Conservation (phyloP, 2,329 filamentous ascomycete genomes). For the Gyromitra esculenta region DNA sequence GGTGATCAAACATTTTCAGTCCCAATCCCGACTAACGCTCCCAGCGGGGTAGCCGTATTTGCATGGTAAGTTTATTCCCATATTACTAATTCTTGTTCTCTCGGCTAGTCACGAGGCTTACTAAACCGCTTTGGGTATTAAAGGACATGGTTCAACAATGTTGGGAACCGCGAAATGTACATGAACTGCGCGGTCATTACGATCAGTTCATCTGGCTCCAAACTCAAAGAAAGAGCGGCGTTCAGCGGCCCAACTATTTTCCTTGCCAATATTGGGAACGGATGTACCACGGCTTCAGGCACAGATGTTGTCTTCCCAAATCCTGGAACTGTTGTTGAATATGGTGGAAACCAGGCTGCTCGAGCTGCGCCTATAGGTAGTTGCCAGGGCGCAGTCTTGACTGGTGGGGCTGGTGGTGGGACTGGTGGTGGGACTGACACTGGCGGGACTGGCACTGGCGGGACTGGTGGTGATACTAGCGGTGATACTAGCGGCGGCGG, state of each 20-base stretch:
- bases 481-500: not conserved
- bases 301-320: conserved; percentile 73
- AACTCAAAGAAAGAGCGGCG: conserved; percentile 26
- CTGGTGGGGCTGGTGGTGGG: conserved; percentile 5
- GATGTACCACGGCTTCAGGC: conserved; percentile 67
- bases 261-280: conserved; percentile 70
- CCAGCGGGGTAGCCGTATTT: conserved; percentile 78
- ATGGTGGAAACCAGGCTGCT: conserved; percentile 26
- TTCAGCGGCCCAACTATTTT: conserved; percentile 72
- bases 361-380: conserved; percentile 33
- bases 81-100: not conserved
- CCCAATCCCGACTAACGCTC: conserved; percentile 74
- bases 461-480: not conserved
- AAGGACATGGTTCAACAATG: conserved; percentile 78
- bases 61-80: conserved; percentile 69
- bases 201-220: conserved; percentile 62
- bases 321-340: conserved; percentile 64
- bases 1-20: conserved; percentile 66
- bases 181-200: conserved; percentile 82
- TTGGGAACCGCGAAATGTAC: conserved; percentile 87
- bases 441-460: not conserved
- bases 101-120: conserved; percentile 6
- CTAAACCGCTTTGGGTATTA: conserved; percentile 22
- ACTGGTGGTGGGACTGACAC: conserved; percentile 15
- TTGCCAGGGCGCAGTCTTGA: conserved; percentile 20